A percentile compares a stretch with the other conserved stretches of the same genome.
Conservation (phyloP, 2,329 filamentous ascomycete species). For the Ophiocordyceps camponoti-saundersi region DNA sequence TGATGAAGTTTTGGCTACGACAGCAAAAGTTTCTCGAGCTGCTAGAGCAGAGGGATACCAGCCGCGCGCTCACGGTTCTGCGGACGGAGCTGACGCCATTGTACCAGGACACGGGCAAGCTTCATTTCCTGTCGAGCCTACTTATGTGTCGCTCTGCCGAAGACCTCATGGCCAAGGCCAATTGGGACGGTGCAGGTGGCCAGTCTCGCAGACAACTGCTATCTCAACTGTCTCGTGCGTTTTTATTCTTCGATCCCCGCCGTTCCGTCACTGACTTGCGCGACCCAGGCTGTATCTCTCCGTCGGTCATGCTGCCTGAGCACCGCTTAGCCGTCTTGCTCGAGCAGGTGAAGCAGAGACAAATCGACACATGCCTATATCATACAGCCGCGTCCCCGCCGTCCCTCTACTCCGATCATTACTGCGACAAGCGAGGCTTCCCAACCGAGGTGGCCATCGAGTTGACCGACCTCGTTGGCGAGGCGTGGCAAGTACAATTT, state of each 20-base stretch:
- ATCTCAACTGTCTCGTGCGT: constrained; percentile 67
- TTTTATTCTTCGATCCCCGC: not conserved
- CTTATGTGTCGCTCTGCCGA: constrained; percentile 75
- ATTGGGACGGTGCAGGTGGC: constrained; percentile 71
- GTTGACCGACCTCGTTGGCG: constrained; percentile 55
- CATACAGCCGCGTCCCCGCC: constrained; percentile 68
- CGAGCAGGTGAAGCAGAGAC: constrained; percentile 66
- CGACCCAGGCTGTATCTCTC: constrained; percentile 64
- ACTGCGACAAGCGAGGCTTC: constrained; percentile 65
- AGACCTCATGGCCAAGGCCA: constrained; percentile 58
- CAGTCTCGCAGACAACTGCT: constrained; percentile 59
- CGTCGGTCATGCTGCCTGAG: constrained; percentile 91
- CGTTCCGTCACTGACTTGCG: not conserved
- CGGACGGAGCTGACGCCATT: constrained; percentile 77
- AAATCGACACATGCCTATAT: constrained; percentile 72
- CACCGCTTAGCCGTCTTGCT: constrained; percentile 70
- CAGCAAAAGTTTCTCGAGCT: constrained; percentile 93
- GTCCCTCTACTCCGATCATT: constrained; percentile 78
- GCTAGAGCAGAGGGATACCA: constrained; percentile 59
- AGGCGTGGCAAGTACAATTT: constrained; percentile 86
- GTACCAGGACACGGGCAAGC: constrained; percentile 56
- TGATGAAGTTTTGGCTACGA: constrained; percentile 76
- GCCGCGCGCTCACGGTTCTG: constrained; percentile 63
- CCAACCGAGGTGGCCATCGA: constrained; percentile 56
- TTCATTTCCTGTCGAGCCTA: constrained; percentile 74